Evolutionary conservation across 2,329 filamentous ascomycete species (phyloP).

Genomic region (Claviceps maximensis): DNA sequence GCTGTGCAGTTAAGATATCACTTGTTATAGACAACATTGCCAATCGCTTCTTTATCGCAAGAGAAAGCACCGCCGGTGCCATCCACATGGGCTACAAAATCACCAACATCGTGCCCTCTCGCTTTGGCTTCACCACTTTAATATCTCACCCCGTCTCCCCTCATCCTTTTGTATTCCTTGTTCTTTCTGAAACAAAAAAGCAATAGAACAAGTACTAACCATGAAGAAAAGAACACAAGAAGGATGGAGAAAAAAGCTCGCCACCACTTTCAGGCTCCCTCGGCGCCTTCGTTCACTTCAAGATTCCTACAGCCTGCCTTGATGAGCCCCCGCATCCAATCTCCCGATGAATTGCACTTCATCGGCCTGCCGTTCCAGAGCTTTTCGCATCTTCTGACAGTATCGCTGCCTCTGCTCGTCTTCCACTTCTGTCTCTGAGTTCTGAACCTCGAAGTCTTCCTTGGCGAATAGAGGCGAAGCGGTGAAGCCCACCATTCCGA

Average conservation of each 20-base stretch:
- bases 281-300: neutral
- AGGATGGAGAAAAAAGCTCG: neutral
- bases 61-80: neutral
- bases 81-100: neutral
- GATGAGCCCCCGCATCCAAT: conserved; percentile 26
- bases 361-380: conserved; percentile 64
- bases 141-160: too few species aligned
- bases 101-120: neutral
- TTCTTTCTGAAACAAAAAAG: neutral
- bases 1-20: neutral
- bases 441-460: conserved; percentile 37
- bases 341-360: conserved; percentile 63
- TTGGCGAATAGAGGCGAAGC: conserved; percentile 32
- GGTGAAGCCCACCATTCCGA: conserved; percentile 60
- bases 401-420: conserved; percentile 48
- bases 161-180: accelerated
- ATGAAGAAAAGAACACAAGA: neutral
- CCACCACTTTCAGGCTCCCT: neutral
- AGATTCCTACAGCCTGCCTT: neutral
- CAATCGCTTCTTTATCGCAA: neutral
- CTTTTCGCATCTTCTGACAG: conserved; percentile 57
- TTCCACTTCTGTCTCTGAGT: conserved; percentile 30
- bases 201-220: neutral
- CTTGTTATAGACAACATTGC: neutral
- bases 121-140: neutral